Base-by-base conservation (phyloP, 1,139 yeast species). In the Yamadazyma oceani region DNA sequence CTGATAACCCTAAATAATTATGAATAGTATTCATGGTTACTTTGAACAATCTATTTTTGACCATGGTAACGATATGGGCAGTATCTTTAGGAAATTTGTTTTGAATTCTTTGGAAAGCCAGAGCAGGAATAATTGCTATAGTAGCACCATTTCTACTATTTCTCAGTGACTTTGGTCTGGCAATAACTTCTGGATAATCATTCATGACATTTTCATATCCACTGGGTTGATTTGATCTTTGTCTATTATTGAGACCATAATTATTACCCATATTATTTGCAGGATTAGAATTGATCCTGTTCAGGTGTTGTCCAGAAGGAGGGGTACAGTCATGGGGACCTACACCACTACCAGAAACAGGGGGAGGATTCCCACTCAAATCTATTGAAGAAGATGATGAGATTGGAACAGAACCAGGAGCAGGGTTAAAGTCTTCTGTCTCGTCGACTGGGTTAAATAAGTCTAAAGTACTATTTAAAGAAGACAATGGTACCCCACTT, bases 21-120 rank as follows among this genome's bases (percentile, higher is more conserved):
- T 90, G 94, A 10, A 94, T 86, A 0, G 97, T 86, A 54, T 85
- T 92, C 62, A 90, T 82, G 0, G 97, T 90, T 5, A 92, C 97
- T 50, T 95, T 77, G 57, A 88, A 88, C 40, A 92, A 70, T 45
- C 96, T 75, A 1, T 95, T 84, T 44, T 90, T 67, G 13, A 92
- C 88, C 78, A 92, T 89, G 47, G 95, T 96, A 7, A 92, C 94
- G 32, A 92, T 90, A 58, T 90, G 96, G 0, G 97, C 86, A 0
- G 96, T 84, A 0, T 96, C 87, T 47, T 85, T 80, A 6, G 98
- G 97, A 54, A 82, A 87, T 50, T 82, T 86, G 26, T 68, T 56
- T 11, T 87, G 85, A 32, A 92, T 75, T 40, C 85, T 69, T 39
- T 78, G 75, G 51, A 92, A 92, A 0, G 97, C 88, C 41, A 79